Percentiles rank a stretch among this genome's conserved stretches.
phyloP scores from a whole-genome alignment of 2,329 filamentous ascomycete genomes.

The Hymenoscyphus scutula region DNA sequence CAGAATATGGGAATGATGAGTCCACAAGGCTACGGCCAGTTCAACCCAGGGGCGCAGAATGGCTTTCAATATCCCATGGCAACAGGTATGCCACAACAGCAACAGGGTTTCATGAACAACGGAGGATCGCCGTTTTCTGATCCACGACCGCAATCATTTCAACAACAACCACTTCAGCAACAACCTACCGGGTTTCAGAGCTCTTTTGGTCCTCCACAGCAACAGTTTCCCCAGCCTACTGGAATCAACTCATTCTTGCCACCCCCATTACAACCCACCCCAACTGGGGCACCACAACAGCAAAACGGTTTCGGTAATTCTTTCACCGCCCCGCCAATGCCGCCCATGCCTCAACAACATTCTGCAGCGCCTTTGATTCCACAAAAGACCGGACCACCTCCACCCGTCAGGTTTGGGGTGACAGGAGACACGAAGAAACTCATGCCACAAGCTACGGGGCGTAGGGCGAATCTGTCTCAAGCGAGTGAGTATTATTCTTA shows the following conservation, averaged over 20 bases:
- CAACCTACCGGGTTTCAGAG: constrained; percentile 50
- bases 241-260: constrained; percentile 59
- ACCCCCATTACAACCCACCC: constrained; percentile 58
- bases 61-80: constrained; percentile 32
- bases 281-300: constrained; percentile 50
- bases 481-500: constrained; percentile 73
- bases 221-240: constrained; percentile 38
- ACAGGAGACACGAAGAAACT: constrained; percentile 71
- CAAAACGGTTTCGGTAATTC: constrained; percentile 47
- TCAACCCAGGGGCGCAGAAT: constrained; percentile 27
- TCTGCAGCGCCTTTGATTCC: constrained; percentile 64
- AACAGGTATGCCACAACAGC: constrained; percentile 26
- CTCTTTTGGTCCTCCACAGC: constrained; percentile 41
- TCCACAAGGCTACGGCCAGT: constrained; percentile 35
- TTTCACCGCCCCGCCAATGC: constrained; percentile 44
- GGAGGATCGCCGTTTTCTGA: constrained; percentile 53
- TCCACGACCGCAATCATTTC: constrained; percentile 51
- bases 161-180: constrained; percentile 42
- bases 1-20: constrained; percentile 38
- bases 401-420: constrained; percentile 86
- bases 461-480: constrained; percentile 85
- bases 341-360: constrained; percentile 54
- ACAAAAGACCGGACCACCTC: constrained; percentile 82
- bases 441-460: constrained; percentile 80
- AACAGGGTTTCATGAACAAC: constrained; percentile 41